Percentiles rank a stretch among this genome's conserved stretches.
phyloP scores from a whole-genome alignment of 495 filamentous ascomycete genomes.

The Hamigera avellanea region DNA sequence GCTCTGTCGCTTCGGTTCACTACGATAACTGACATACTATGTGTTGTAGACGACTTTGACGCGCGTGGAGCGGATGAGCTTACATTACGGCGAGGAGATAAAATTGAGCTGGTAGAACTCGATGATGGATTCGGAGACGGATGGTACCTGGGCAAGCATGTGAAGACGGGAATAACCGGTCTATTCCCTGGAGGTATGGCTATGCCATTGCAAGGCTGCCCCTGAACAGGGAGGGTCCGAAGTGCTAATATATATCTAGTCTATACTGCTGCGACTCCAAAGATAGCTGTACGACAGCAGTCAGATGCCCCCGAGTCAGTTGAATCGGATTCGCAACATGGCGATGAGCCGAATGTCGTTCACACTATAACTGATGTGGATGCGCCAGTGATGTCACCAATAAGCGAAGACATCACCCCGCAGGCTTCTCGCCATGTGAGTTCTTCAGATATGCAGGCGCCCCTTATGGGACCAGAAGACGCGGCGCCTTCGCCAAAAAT shows the following conservation, averaged over 20 bases:
- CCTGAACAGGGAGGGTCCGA: too few relatives aligned
- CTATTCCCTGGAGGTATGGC: slow-evolving; percentile 80
- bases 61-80: slow-evolving; percentile 89
- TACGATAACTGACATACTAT: too few relatives aligned
- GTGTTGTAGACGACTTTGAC: slow-evolving; percentile 60
- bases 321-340: not conserved
- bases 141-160: slow-evolving; percentile 86
- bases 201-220: too few relatives aligned
- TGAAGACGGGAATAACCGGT: slow-evolving; percentile 61
- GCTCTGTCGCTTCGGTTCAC: slow-evolving; percentile 1
- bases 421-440: slow-evolving; percentile 38
- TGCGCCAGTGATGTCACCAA: slow-evolving; percentile 8
- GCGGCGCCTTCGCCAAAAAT: slow-evolving; percentile 10
- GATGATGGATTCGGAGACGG: slow-evolving; percentile 98
- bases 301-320: slow-evolving; percentile 2
- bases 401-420: slow-evolving; percentile 31
- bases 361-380: not conserved
- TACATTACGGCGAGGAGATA: slow-evolving; percentile 73
- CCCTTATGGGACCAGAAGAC: slow-evolving; percentile 12
- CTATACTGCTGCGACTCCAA: slow-evolving; percentile 24
- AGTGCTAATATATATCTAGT: slow-evolving; percentile 10
- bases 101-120: slow-evolving; percentile 82
- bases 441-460: slow-evolving; percentile 17
- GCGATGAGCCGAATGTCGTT: too few relatives aligned
- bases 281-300: slow-evolving; percentile 8